These are phyloP conservation scores for Chalciporus sphaerocephalus DNA, from an alignment of 768 basidiomycete genomes.

Conservation along the genomic window DNA sequence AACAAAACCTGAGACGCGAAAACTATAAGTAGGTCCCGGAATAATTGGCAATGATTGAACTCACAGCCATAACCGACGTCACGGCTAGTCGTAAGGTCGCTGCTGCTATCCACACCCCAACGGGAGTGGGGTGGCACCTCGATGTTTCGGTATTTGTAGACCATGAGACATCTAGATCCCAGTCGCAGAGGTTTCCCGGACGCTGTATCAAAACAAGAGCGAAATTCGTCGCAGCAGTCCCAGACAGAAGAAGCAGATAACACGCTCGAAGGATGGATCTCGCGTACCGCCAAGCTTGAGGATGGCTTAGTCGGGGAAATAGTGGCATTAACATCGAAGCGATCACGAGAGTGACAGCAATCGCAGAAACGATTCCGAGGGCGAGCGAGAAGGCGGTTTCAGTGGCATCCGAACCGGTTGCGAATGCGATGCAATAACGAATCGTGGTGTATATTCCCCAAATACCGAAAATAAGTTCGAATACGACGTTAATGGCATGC, in stretches of 20 bases:
- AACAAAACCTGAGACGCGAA: constrained; percentile 20
- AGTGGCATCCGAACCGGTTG: constrained; percentile 40
- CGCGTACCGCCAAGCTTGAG: constrained; percentile 8
- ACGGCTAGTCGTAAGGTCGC: constrained; percentile 50
- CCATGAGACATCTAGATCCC: constrained; percentile 71
- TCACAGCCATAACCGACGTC: constrained; percentile 50
- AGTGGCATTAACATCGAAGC: constrained; percentile 39
- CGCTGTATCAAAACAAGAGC: constrained; percentile 53
- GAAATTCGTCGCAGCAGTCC: constrained; percentile 52
- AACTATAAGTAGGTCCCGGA: constrained; percentile 4
- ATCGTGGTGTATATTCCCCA: constrained; percentile 62
- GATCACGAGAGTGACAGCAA: constrained; percentile 24
- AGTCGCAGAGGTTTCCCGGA: constrained; percentile 46
- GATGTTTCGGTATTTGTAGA: constrained; percentile 25
- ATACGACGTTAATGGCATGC: constrained; percentile 22
- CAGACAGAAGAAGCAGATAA: constrained; percentile 46
- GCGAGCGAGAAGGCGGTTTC: constrained; percentile 35
- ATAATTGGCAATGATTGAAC: constrained; percentile 23
- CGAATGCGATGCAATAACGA: constrained; percentile 63
- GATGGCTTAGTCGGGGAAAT: constrained; percentile 26
- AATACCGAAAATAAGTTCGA: constrained; percentile 38
- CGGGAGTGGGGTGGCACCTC: constrained; percentile 23
- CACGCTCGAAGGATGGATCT: constrained; percentile 35
- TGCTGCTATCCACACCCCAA: constrained; percentile 53
- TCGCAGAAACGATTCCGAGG: constrained; percentile 21